These are phyloP conservation scores for Codiaeum variegatum DNA, from an alignment of 441 rosid species.

Conservation along the genomic window DNA sequence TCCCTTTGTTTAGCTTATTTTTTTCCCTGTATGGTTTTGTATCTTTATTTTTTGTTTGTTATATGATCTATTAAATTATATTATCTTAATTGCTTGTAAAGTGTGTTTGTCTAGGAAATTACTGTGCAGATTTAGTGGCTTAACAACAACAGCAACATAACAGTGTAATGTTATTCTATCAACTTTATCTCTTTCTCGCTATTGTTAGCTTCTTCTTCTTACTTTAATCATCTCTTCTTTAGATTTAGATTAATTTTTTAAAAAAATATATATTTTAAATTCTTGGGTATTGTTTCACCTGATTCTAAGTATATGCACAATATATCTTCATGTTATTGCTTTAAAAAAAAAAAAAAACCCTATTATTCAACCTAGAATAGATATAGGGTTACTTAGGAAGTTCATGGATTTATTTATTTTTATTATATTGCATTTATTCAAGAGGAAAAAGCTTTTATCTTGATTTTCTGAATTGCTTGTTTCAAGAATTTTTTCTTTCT, in stretches of 20 bases:
- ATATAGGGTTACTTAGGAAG: conserved; percentile 10
- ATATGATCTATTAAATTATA: conserved; percentile 12
- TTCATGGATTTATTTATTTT: not conserved
- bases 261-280: not conserved
- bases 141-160: not conserved
- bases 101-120: conserved; percentile 25
- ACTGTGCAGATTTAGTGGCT: conserved; percentile 31
- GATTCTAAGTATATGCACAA: conserved; percentile 21
- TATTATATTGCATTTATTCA: not conserved
- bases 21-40: not conserved
- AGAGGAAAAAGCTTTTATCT: not conserved
- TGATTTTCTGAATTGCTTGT: not conserved
- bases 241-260: not conserved
- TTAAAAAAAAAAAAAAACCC: conserved; percentile 31
- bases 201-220: not conserved
- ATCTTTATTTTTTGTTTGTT: conserved; percentile 6
- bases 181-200: not conserved
- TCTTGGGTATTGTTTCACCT: conserved; percentile 30
- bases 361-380: not conserved
- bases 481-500: not conserved
- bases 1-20: not conserved
- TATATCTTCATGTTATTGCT: not conserved
- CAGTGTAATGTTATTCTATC: too few species aligned
- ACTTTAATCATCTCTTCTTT: not conserved
- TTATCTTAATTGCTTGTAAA: conserved; percentile 13